These are phyloP conservation scores for Populus alba DNA, from an alignment of 345 rosid species.

Conservation along the genomic window DNA sequence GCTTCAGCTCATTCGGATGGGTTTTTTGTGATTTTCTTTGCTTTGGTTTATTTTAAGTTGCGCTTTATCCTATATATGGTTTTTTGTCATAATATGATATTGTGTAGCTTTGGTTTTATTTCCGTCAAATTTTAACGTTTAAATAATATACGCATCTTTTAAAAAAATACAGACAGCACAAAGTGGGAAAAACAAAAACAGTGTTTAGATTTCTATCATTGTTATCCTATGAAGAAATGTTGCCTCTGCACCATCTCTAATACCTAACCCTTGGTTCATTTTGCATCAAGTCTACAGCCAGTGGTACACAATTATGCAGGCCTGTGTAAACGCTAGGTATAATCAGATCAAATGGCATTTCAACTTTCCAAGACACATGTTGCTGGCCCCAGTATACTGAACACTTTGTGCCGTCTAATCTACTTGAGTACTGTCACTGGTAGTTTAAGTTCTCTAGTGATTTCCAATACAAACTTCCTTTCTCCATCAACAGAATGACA, in stretches of 20 bases:
- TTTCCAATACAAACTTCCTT: neutral
- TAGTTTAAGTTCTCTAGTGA: neutral
- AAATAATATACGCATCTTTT: no score
- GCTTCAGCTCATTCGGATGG: no score
- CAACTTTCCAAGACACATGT: neutral
- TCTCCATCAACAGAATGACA: neutral
- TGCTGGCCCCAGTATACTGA: neutral
- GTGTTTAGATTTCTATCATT: neutral
- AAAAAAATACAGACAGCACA: no score
- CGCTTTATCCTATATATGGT: no score
- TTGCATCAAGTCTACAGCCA: neutral
- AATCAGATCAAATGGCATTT: neutral
- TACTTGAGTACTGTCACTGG: neutral
- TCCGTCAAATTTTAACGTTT: no score
- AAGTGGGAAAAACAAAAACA: neutral
- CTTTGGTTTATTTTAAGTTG: no score
- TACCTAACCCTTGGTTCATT: neutral
- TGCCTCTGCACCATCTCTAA: neutral
- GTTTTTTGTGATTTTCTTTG: no score
- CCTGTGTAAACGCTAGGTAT: neutral
- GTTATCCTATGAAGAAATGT: neutral
- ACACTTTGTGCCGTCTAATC: neutral
- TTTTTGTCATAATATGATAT: no score
- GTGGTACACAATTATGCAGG: neutral
- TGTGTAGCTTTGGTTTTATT: no score